phyloP scores from a whole-genome alignment of 257 asterid genomes.

The Striga asiatica region DNA sequence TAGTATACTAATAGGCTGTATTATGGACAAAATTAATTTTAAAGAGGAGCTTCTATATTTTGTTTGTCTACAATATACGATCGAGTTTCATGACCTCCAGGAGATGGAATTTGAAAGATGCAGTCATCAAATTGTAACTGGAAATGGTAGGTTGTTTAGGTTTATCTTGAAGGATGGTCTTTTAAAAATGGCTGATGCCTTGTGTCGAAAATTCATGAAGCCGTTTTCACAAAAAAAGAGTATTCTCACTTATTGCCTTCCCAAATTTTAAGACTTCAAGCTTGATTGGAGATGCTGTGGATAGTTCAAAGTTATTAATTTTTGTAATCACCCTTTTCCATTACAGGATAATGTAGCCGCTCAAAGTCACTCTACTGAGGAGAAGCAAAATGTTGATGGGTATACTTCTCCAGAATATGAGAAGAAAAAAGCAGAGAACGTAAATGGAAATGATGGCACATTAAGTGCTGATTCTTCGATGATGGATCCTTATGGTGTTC shows the following conservation, averaged over 20 bases:
- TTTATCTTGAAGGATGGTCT: neutral
- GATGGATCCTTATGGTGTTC: slow-evolving; percentile 84
- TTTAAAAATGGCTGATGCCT: no score
- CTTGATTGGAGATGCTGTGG: neutral
- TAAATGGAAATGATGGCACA: slow-evolving; percentile 22
- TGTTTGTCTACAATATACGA: neutral
- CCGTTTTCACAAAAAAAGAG: no score
- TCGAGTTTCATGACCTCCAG: slow-evolving; percentile 2
- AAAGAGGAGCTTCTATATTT: slow-evolving; percentile 1
- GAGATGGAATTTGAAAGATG: no score
- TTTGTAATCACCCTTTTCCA: slow-evolving; percentile 3
- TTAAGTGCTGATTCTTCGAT: slow-evolving; percentile 30
- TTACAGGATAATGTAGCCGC: slow-evolving; percentile 35
- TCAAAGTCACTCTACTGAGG: slow-evolving; percentile 25
- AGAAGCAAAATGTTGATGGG: slow-evolving; percentile 29
- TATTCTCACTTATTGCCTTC: slow-evolving; percentile 3
- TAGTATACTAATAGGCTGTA: neutral
- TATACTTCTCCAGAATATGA: slow-evolving; percentile 29
- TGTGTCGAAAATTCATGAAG: no score
- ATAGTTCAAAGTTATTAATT: neutral
- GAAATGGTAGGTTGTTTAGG: neutral
- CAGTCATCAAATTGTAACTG: neutral
- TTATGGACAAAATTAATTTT: neutral
- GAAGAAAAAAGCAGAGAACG: slow-evolving; percentile 19
- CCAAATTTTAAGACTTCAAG: neutral